Conservation (phyloP, 306 rosid genomes). For the Citrullus colocynthis region DNA sequence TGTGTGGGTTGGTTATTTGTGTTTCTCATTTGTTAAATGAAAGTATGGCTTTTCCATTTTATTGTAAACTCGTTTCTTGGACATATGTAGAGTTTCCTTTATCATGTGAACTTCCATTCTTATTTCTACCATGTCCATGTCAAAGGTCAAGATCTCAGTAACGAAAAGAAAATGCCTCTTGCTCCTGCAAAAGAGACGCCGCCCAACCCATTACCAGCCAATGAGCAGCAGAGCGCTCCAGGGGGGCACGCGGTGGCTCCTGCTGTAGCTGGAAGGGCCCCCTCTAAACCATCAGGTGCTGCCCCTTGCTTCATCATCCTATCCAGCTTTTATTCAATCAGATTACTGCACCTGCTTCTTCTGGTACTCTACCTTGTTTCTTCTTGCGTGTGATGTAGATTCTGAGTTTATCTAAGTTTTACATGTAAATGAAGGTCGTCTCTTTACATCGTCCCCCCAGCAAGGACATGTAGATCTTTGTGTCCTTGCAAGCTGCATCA, state of each 20-base stretch:
- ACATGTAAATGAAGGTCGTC: slow-evolving; percentile 44
- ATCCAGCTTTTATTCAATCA: slow-evolving; percentile 11
- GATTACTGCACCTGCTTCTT: slow-evolving; percentile 27
- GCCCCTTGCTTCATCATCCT: slow-evolving; percentile 20
- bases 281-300: slow-evolving; percentile 68
- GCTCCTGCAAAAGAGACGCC: slow-evolving; percentile 36
- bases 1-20: not conserved
- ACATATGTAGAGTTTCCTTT: not conserved
- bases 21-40: not conserved
- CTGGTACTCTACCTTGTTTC: slow-evolving; percentile 22
- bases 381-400: slow-evolving; percentile 13
- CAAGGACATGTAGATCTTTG: slow-evolving; percentile 6
- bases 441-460: not conserved
- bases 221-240: slow-evolving; percentile 59
- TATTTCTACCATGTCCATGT: slow-evolving; percentile 4
- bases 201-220: slow-evolving; percentile 59
- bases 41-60: not conserved
- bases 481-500: not conserved
- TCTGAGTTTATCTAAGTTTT: slow-evolving; percentile 19
- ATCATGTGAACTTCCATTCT: not conserved
- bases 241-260: slow-evolving; percentile 65
- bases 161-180: slow-evolving; percentile 38
- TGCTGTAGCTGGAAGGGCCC: slow-evolving; percentile 84
- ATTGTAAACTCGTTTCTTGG: not conserved
- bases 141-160: slow-evolving; percentile 72